Conservation (phyloP, 495 filamentous ascomycete species). For the Patellaria atrata region DNA sequence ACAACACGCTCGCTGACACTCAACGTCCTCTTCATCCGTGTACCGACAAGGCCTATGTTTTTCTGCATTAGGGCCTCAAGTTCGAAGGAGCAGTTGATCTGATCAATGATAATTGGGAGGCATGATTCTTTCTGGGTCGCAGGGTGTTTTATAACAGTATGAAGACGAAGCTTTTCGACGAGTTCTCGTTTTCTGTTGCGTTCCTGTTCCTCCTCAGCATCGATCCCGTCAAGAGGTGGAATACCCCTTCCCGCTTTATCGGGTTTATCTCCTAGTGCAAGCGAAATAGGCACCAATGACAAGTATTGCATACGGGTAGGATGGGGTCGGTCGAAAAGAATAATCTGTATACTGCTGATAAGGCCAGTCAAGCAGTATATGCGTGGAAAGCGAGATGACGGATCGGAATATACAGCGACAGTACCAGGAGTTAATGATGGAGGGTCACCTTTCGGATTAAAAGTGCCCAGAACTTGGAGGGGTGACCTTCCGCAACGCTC, state of each 20-base stretch:
- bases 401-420: constrained; percentile 50
- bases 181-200: constrained; percentile 42
- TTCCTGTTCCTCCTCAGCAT: constrained; percentile 41
- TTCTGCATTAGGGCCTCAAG: constrained; percentile 68
- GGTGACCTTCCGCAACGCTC: constrained; percentile 67
- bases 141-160: constrained; percentile 63
- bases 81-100: constrained; percentile 93
- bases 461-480: constrained; percentile 72
- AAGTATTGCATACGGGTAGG: constrained; percentile 93
- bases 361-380: constrained; percentile 53
- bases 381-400: constrained; percentile 44
- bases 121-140: constrained; percentile 71
- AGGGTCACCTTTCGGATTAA: constrained; percentile 44
- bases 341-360: constrained; percentile 61
- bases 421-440: constrained; percentile 49
- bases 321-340: constrained; percentile 75
- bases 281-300: constrained; percentile 73
- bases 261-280: constrained; percentile 70
- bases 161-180: constrained; percentile 78
- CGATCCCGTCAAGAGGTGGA: constrained; percentile 33
- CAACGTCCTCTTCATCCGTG: constrained; percentile 64
- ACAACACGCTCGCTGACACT: constrained; percentile 93
- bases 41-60: constrained; percentile 70
- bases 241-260: constrained; percentile 22
- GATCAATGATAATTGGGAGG: constrained; percentile 71